Evolutionary conservation across 345 rosid species (phyloP), one percentile per base, ranked within the genome.

Genomic region (Salix purpurea): DNA sequence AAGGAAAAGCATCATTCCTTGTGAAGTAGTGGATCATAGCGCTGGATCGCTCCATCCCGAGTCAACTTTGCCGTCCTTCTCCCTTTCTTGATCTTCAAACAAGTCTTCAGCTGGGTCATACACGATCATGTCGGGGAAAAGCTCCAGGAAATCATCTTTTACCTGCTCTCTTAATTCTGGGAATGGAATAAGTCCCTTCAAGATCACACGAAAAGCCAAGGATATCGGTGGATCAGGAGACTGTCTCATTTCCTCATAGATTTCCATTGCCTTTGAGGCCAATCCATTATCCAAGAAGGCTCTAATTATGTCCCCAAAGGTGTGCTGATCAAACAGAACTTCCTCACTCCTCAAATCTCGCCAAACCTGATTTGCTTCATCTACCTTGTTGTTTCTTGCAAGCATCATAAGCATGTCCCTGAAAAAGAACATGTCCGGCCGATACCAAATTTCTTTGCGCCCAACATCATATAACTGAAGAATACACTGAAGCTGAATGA

Each of bases 361-460:
- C 98, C 97, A 92, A 40, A 92, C 96, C 78, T 21, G 79, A 78
- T 81, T 86, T 14, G 85, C 87, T 80, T 91, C 92, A 4, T 84
- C 90, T 34, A 88, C 90, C 70, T 82, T 91, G 80, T 48, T 91
- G 90, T 92, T 91, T 83, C 94, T 90, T 18, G 98, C 98, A 52
- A 93, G 97, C 97, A 89, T 88, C 90, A 92, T 90, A 6, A 96
- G 90, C 97, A 92, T 96, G 85, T 96, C 98, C 80, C 98, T 84
- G 83, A 90, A 89, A 67, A 93, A 89, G 78, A 85, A 96, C 98
- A 91, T 93, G 86, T 93, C 99, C 12, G 97, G 97, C 76, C 89
- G 83, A 19, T 91, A 93, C 98, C 99, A 96, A 79, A 96, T 92
- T 79, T 96, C 97, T 85, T 84, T 89, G 3, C 96, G 94, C 72